Conservation (phyloP, 1,139 yeast genomes). For the Scheffersomyces segobiensis region DNA sequence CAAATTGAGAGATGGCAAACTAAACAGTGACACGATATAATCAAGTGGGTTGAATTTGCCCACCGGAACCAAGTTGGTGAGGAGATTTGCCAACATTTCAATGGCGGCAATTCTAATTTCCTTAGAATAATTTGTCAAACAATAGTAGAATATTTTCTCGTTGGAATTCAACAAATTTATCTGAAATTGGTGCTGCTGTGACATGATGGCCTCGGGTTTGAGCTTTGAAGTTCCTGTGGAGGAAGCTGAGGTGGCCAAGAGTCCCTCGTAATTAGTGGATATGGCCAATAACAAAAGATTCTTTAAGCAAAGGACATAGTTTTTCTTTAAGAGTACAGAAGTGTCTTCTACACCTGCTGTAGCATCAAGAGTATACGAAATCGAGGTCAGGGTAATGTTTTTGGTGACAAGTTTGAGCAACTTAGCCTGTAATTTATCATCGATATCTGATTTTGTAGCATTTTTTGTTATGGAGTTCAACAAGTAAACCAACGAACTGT, state of each 20-base stretch:
- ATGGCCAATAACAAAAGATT: conserved; percentile 35
- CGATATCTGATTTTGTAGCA: conserved; percentile 41
- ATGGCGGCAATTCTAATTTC: conserved; percentile 42
- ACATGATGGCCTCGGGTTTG: conserved; percentile 47
- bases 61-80: conserved; percentile 40
- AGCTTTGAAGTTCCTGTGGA: conserved; percentile 42
- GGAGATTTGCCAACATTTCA: conserved; percentile 36
- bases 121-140: conserved; percentile 32
- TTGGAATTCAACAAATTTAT: conserved; percentile 26
- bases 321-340: conserved; percentile 30
- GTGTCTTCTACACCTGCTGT: conserved; percentile 9
- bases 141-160: conserved; percentile 31
- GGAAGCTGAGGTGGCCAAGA: conserved; percentile 35
- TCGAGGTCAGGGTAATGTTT: conserved; percentile 18
- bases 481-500: conserved; percentile 31
- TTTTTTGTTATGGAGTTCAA: conserved; percentile 36
- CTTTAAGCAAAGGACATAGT: conserved; percentile 34
- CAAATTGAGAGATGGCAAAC: conserved; percentile 22
- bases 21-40: conserved; percentile 33
- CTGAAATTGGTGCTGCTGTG: conserved; percentile 43
- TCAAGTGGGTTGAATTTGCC: conserved; percentile 40
- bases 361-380: conserved; percentile 20
- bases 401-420: conserved; percentile 35
- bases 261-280: conserved; percentile 39
- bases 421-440: conserved; percentile 42